Conservation (phyloP, 805 yeast genomes). For the Candida vaughaniae region DNA sequence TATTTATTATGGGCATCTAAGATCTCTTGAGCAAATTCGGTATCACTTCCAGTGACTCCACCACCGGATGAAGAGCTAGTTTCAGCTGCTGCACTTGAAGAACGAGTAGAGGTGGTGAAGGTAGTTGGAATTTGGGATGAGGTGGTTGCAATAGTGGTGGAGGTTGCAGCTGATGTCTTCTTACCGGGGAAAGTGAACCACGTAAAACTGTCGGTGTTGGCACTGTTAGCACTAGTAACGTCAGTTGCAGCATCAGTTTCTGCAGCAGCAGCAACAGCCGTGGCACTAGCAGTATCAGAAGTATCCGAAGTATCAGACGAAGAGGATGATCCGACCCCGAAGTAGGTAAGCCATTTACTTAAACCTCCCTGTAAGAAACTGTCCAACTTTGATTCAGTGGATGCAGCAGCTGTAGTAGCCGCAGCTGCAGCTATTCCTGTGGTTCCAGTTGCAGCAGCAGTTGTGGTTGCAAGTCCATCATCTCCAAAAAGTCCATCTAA, state of each 20-base stretch:
- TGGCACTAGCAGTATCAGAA: conserved; percentile 7
- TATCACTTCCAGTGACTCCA: conserved; percentile 21
- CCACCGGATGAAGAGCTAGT: conserved; percentile 7
- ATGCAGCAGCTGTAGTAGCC: conserved; percentile 11
- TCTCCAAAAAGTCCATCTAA: conserved; percentile 4
- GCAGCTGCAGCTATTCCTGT: conserved; percentile 11
- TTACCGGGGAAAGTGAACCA: conserved; percentile 9
- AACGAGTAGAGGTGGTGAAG: conserved; percentile 5
- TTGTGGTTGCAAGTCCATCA: conserved; percentile 7
- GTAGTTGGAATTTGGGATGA: conserved; percentile 6
- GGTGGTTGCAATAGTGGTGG: conserved; percentile 11
- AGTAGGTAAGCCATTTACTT: conserved; percentile 10
- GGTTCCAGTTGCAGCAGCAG: conserved; percentile 11
- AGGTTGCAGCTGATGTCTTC: conserved; percentile 9
- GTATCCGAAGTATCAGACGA: conserved; percentile 1
- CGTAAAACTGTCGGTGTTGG: conserved; percentile 13
- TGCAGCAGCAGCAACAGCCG: conserved; percentile 7
- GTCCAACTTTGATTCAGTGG: conserved; percentile 9
- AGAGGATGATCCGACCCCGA: conserved; percentile 7
- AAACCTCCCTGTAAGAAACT: conserved; percentile 8
- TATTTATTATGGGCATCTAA: conserved; percentile 60
- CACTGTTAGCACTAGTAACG: conserved; percentile 13
- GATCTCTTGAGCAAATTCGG: conserved; percentile 42
- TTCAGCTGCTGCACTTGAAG: conserved; percentile 5
- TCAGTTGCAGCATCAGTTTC: conserved; percentile 12